Base-by-base conservation (phyloP, 1,284 basidiomycete species). In the Pyrrhoderma noxium region DNA sequence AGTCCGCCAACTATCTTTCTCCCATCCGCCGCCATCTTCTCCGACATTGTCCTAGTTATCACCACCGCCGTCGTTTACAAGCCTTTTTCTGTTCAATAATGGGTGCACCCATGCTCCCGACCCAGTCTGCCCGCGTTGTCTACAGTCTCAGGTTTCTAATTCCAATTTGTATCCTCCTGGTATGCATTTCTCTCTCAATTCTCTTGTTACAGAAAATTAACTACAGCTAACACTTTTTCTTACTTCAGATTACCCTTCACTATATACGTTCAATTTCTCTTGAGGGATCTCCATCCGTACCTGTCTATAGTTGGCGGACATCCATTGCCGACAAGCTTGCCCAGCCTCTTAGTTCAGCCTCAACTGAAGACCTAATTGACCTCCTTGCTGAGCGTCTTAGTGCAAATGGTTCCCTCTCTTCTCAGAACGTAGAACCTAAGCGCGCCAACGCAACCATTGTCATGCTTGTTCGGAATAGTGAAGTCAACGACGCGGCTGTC, bases 401-500 rank as follows among this genome's bases (percentile, higher is more conserved):
- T 9, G 27, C 27, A 5, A 56, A 56, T n/a, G 36, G 38, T 5
- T 40, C 54, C 7, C 11, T 52, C 34, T 23, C 41, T 3, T 44
- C 27, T 13, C 16, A 35, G 23, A 23, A 34, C 19, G 23, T 13
- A 35, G 41, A 51, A 21, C 27, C 45, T 4, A 19, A 25, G n/a
- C 50, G 51, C 9, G 54, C 54, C 9, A 56, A 52, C 31, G 54
- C 54, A 11, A 43, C 39, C 14, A 44, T 56, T n/a, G 51, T 56
- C 34, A 56, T 56, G 54, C 54, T 56, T 14, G 50, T 51, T 7
- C 45, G 54, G 18, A 56, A 56, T 27, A 52, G 27, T 19, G 54
- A 56, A 38, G 51, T 56, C 14, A 56, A 56, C 35, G 54, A 52
- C 21, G 54, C 54, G 9, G 40, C 50, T 19, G 41, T 34, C 8